Evolutionary conservation across 257 asterid species (phyloP), one percentile per base, ranked within the genome.

Genomic region (Ilex aquifolium): DNA sequence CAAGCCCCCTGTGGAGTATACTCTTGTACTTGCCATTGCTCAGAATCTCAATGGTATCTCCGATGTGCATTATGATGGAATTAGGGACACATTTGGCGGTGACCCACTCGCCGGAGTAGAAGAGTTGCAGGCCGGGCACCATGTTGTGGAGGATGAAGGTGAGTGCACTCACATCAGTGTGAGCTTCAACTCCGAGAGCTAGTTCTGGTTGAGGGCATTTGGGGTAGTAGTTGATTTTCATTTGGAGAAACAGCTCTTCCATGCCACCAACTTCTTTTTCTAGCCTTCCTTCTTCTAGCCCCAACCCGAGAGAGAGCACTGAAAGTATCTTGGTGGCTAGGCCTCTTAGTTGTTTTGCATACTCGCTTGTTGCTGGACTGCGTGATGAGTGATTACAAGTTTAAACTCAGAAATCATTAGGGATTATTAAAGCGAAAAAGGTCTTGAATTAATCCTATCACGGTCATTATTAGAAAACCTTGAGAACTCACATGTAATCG

Each of bases 121-220:
- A 85, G 68, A 92, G 76, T 61, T 89, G 97, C 16, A 92, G 79
- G 48, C 98, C 97, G 0, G 98, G 98, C 0, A 92, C 96, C 95
- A 86, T 88, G 78, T 89, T 92, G 80, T 92, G 98, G 82, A 92
- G 87, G 72, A 89, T 83, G 86, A 92, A 92, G 21, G 98, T 87
- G 61, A 89, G 95, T 63, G 96, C 95, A 42, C 88, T 77, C 5
- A 89, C 68, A 63, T 92, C 98, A 0, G 97, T 92, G 87, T 89
- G 97, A 10, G 97, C 95, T 62, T 85, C 95, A 0, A 92, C 97
- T 0, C 98, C 95, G 3, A 92, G 85, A 66, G 98, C 95, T 31
- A 92, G 91, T 73, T 92, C 97, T 31, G 97, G 95, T 75, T 92
- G 93, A 31, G 97, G 98, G 65, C 97, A 92, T 69, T 79, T 89